A percentile compares a stretch with the other conserved stretches of the same genome.
These are phyloP conservation scores for Aureobasidium sp. DNA, from an alignment of 2,329 filamentous ascomycete species.

Conservation along the genomic window DNA sequence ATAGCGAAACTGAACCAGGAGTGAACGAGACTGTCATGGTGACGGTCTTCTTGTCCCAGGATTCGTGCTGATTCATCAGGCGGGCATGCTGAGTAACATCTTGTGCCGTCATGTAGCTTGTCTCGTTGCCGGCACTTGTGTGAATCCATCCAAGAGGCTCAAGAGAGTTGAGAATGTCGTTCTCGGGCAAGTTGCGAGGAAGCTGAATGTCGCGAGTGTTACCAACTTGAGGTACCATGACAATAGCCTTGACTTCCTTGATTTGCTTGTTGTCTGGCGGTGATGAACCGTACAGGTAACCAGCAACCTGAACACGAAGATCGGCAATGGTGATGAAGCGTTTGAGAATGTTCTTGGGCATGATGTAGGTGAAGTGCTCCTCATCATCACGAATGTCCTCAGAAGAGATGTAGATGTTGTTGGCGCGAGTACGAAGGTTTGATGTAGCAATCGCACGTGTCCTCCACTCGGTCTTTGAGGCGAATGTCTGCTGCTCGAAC, in stretches of 20 bases:
- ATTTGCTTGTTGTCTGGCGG: conserved; percentile 92
- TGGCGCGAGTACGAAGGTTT: conserved; percentile 84
- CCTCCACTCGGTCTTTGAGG: conserved; percentile 98
- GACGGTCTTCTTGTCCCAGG: conserved; percentile 83
- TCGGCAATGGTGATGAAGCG: conserved; percentile 97
- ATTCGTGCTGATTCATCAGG: conserved; percentile 72
- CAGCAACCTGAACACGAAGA: conserved; percentile 90
- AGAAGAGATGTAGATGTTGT: conserved; percentile 98
- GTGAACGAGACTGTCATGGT: conserved; percentile 96
- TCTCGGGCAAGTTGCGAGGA: conserved; percentile 80
- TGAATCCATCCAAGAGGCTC: conserved; percentile 94
- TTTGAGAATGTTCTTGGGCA: conserved; percentile 98
- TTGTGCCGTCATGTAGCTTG: conserved; percentile 89
- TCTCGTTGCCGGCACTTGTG: conserved; percentile 88
- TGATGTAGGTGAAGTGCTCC: conserved; percentile 85
- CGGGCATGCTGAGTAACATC: conserved; percentile 93
- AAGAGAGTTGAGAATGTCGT: conserved; percentile 77
- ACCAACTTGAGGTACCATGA: conserved; percentile 95
- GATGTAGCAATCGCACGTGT: conserved; percentile 94
- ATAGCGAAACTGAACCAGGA: conserved; percentile 87
- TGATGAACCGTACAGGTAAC: conserved; percentile 87
- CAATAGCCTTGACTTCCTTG: conserved; percentile 94
- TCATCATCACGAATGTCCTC: conserved; percentile 89
- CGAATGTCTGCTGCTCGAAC: conserved; percentile 95
- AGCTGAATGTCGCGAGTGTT: conserved; percentile 87